Percentiles rank a stretch among this genome's conserved stretches.
Evolutionary conservation across 1,139 yeast species (phyloP).

Genomic region (Pichia sp.): DNA sequence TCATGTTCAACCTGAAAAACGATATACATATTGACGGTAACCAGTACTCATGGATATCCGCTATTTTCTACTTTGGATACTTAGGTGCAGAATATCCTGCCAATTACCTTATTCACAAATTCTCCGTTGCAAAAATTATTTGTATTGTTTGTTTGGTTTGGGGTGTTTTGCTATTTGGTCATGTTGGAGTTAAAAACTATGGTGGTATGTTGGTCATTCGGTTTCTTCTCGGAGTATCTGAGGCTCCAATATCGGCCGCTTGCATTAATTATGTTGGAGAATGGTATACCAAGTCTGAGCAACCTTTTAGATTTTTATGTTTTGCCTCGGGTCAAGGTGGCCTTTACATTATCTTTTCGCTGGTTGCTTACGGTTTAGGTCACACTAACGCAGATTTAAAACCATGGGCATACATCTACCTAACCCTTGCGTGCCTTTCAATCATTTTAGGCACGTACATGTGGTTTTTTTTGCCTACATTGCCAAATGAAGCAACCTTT

Average conservation of each 20-base stretch:
- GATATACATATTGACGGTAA: conserved; percentile 18
- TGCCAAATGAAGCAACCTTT: conserved; percentile 35
- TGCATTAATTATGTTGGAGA: conserved; percentile 37
- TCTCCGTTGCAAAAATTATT: conserved; percentile 17
- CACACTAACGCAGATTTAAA: conserved; percentile 20
- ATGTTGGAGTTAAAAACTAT: conserved; percentile 27
- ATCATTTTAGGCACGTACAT: conserved; percentile 45
- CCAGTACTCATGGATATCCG: conserved; percentile 26
- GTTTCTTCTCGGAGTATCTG: conserved; percentile 38
- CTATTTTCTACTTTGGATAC: conserved; percentile 27
- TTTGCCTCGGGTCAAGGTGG: conserved; percentile 18
- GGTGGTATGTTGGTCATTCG: conserved; percentile 40
- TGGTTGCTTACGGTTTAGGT: conserved; percentile 21
- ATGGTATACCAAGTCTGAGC: conserved; percentile 35
- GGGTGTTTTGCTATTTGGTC: conserved; percentile 17
- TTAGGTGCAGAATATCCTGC: conserved; percentile 53
- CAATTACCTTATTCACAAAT: conserved; percentile 32
- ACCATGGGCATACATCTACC: conserved; percentile 46
- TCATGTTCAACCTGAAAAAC: conserved; percentile 10
- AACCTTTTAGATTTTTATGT: conserved; percentile 20
- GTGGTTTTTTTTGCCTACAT: conserved; percentile 32
- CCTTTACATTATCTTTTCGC: conserved; percentile 13
- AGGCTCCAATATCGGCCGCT: conserved; percentile 39
- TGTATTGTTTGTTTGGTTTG: conserved; percentile 18
- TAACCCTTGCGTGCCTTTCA: conserved; percentile 45